Base-by-base conservation (phyloP, 23 red algal species). In the Rhodosorus marinus region DNA sequence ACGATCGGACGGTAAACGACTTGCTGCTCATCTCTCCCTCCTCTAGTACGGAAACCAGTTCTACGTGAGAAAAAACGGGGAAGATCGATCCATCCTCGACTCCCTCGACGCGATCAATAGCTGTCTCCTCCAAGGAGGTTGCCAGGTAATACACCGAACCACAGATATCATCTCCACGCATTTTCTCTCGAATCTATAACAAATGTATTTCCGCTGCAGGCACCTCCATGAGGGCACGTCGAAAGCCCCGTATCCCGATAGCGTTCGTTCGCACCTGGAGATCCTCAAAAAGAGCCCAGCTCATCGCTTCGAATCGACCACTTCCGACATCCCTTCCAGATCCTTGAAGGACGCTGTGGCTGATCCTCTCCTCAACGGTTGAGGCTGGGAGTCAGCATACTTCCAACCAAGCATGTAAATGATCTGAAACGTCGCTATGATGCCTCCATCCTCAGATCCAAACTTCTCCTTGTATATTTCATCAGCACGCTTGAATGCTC, bases 31-130 rank as follows among this genome's bases (percentile, higher is more conserved):
- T n/a, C n/a, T n/a, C n/a, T n/a, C n/a, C n/a, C n/a, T n/a, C n/a
- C n/a, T n/a, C n/a, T n/a, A 64, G 26, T 98, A 98, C 66, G 90
- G 90, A 6, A 85, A 98, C 51, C 80, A 98, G 70, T 85, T 98
- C 48, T 85, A 71, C 68, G 59, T 85, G 8, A 52, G 81, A 40
- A 61, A 81, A 65, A 81, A 98, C 57, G 71, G 90, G 27, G 72
- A 77, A 33, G 79, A 82, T 24, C 25, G 55, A 20, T 70, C 88
- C n/a, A 95, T 95, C 35, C 50, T 85, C 22, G 57, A 71, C 59
- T 59, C 78, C 8, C 54, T 83, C 33, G 77, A 84, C 40, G 61
- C 52, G 8, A 60, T 92, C 8, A 61, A 62, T 20, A 53, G 46
- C 2, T 76, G 81, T 34, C 51, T 88, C 33, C 24, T 86, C 17